Evolutionary conservation across 345 rosid genomes (phyloP).

Genomic region (Durio zibethinus): DNA sequence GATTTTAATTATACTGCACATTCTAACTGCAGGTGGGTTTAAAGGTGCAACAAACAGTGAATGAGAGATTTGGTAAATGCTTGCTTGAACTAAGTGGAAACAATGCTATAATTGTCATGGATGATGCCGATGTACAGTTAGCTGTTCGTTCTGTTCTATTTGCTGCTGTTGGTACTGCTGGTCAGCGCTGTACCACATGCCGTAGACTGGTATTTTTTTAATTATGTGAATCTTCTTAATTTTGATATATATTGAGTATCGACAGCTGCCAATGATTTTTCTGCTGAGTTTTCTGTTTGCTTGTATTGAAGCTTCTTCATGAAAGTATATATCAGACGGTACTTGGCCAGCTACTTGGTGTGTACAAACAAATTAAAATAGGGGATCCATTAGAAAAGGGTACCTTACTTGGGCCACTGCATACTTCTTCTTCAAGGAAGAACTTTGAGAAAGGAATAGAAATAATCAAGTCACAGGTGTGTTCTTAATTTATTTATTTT

Average conservation of each 20-base stretch:
- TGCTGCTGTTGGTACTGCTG: conserved; percentile 99
- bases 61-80: conserved; percentile 81
- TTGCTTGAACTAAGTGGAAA: conserved; percentile 94
- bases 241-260: neutral
- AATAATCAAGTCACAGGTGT: conserved; percentile 79
- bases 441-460: conserved; percentile 80
- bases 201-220: conserved; percentile 79
- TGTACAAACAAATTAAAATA: conserved; percentile 84
- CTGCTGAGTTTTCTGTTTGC: conserved; percentile 16
- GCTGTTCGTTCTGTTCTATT: conserved; percentile 86
- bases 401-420: conserved; percentile 82
- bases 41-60: conserved; percentile 76
- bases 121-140: conserved; percentile 78
- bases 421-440: conserved; percentile 69
- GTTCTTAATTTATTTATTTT: conserved; percentile 16
- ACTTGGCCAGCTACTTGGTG: conserved; percentile 66
- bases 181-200: conserved; percentile 97
- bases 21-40: conserved; percentile 64
- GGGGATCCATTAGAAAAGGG: conserved; percentile 90
- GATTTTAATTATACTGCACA: neutral
- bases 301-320: conserved; percentile 68
- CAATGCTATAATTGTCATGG: conserved; percentile 93
- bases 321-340: conserved; percentile 69
- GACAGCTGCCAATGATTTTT: neutral
- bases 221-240: conserved; percentile 7